Conservation (phyloP, 169 alveolate species). For the Plasmodium yoelii region DNA sequence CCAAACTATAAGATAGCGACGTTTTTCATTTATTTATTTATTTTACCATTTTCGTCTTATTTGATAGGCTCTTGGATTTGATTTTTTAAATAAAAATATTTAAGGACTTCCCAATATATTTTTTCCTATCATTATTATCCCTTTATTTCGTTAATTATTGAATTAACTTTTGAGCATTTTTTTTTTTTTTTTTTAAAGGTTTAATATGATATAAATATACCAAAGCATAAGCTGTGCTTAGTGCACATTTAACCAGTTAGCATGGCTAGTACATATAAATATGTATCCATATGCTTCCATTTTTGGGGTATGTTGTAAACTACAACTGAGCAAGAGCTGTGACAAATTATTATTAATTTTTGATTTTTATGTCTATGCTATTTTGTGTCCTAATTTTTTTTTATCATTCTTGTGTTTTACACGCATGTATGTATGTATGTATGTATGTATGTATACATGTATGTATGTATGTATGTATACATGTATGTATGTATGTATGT, state of each 20-base stretch:
- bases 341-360: no score
- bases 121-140: conserved; percentile 8
- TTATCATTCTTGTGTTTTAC: background rate
- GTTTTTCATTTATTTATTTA: no score
- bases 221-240: no score
- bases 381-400: no score
- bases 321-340: background rate
- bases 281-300: background rate
- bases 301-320: no score
- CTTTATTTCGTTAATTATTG: background rate
- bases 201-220: no score
- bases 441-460: background rate
- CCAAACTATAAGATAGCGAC: no score
- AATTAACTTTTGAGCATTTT: no score
- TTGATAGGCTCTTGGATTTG: conserved; percentile 73
- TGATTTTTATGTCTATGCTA: no score
- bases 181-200: no score
- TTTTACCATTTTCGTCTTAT: conserved; percentile 3
- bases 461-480: background rate
- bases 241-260: no score
- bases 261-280: background rate
- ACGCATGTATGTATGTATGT: background rate
- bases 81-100: conserved; percentile 61
- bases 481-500: background rate
- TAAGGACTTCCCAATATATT: conserved; percentile 2